phyloP scores from a whole-genome alignment of 352 stramenopile genomes.

The Phytophthora podocarpi region DNA sequence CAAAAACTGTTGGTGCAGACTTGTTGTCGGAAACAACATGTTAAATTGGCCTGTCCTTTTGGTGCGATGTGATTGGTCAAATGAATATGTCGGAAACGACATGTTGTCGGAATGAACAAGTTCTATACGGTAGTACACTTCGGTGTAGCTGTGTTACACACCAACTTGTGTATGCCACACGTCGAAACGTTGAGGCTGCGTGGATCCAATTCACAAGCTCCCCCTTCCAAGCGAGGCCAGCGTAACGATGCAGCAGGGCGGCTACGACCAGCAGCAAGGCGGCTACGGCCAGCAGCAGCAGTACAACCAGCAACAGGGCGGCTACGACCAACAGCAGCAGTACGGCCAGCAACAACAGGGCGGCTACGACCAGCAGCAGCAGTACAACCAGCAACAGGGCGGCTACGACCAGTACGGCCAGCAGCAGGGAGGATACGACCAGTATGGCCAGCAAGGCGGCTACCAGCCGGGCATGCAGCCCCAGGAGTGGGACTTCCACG shows the following conservation, averaged over 20 bases:
- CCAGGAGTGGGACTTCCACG: constrained; percentile 88
- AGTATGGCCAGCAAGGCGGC: constrained; percentile 55
- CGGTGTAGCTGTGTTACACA: constrained; percentile 4
- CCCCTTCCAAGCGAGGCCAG: no score
- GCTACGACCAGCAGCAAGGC: constrained; percentile 51
- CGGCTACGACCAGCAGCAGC: constrained; percentile 54
- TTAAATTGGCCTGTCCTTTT: no score
- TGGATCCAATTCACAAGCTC: constrained; percentile 25
- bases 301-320: constrained; percentile 43
- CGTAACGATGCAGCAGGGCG: constrained; percentile 55
- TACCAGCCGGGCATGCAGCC: constrained; percentile 69
- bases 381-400: constrained; percentile 34
- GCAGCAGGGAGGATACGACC: constrained; percentile 46
- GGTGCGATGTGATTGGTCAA: no score
- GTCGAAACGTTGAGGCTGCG: constrained; percentile 19
- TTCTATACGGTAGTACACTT: no score
- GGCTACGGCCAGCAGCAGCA: constrained; percentile 43
- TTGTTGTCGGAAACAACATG: no score
- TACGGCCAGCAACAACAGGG: constrained; percentile 39
- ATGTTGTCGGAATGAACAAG: no score
- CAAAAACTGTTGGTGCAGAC: no score
- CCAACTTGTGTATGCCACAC: constrained; percentile 9
- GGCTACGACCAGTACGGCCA: constrained; percentile 48
- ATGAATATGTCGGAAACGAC: no score
- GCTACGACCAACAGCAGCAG: constrained; percentile 43